phyloP scores from a whole-genome alignment of 108 stramenopile species.

The Aurantiochytrium sp. region DNA sequence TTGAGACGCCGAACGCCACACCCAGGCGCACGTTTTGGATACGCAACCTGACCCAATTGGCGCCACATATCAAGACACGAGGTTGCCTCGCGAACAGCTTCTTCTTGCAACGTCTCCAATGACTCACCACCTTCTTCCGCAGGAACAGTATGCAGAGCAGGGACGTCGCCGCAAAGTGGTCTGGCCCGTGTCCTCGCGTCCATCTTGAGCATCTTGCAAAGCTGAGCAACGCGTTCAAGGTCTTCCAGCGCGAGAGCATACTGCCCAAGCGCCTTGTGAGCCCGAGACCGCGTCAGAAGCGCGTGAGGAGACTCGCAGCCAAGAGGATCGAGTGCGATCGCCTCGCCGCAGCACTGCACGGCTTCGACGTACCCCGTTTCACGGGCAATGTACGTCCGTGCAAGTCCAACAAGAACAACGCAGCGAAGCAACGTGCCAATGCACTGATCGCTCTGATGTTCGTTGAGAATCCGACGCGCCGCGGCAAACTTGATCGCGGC shows the following conservation, averaged over 20 bases:
- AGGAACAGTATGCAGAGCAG: neutral
- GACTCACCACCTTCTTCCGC: neutral
- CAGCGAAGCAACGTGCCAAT: neutral
- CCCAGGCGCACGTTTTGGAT: neutral
- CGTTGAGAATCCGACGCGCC: neutral
- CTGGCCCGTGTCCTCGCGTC: neutral
- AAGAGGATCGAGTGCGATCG: neutral
- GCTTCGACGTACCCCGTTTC: neutral
- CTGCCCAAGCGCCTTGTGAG: neutral
- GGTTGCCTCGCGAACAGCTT: too few relatives aligned
- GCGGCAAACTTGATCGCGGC: neutral
- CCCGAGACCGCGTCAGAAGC: neutral
- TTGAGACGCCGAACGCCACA: neutral
- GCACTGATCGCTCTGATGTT: neutral
- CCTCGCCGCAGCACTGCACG: neutral
- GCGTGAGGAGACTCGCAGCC: neutral
- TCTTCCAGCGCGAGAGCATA: neutral
- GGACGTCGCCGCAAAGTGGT: neutral
- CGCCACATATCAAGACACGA: neutral
- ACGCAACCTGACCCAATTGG: neutral
- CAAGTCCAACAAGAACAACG: neutral
- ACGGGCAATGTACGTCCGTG: neutral
- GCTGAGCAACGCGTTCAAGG: neutral
- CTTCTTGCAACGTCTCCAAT: neutral
- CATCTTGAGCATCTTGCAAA: neutral